phyloP scores from a whole-genome alignment of 495 filamentous ascomycete species.

The Lichenothelia convexa region DNA sequence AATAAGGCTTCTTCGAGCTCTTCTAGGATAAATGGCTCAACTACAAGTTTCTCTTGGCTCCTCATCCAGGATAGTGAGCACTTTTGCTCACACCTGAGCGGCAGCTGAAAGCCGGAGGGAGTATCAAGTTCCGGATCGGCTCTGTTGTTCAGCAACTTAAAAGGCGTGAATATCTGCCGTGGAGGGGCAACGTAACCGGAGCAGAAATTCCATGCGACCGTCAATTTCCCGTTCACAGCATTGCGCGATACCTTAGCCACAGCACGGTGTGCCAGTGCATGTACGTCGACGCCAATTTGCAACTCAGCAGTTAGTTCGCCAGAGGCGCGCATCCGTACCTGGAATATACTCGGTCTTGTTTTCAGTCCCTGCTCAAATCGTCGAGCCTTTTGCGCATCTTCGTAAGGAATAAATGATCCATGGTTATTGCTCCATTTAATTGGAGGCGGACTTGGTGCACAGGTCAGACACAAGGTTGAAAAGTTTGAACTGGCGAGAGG shows the following conservation, averaged over 20 bases:
- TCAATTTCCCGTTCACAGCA: too few relatives aligned
- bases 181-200: conserved; percentile 22
- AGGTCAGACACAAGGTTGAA: conserved; percentile 6
- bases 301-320: conserved; percentile 17
- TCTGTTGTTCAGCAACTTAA: conserved; percentile 28
- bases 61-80: conserved; percentile 50
- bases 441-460: conserved; percentile 26
- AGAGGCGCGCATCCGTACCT: conserved; percentile 24
- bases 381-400: conserved; percentile 28
- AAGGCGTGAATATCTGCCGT: conserved; percentile 18
- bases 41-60: conserved; percentile 31
- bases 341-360: conserved; percentile 27
- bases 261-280: conserved; percentile 38
- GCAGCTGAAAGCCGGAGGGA: conserved; percentile 24
- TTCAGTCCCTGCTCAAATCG: conserved; percentile 31
- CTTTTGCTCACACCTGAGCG: conserved; percentile 36
- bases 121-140: conserved; percentile 19
- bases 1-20: conserved; percentile 53
- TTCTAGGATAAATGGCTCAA: conserved; percentile 35
- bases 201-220: conserved; percentile 32
- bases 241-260: conserved; percentile 24
- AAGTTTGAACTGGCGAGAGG: not conserved
- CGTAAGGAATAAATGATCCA: conserved; percentile 21
- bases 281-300: conserved; percentile 34
- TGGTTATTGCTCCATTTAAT: conserved; percentile 22